Evolutionary conservation across 2,329 filamentous ascomycete species (phyloP).

Genomic region (Aspergillus tamarii): DNA sequence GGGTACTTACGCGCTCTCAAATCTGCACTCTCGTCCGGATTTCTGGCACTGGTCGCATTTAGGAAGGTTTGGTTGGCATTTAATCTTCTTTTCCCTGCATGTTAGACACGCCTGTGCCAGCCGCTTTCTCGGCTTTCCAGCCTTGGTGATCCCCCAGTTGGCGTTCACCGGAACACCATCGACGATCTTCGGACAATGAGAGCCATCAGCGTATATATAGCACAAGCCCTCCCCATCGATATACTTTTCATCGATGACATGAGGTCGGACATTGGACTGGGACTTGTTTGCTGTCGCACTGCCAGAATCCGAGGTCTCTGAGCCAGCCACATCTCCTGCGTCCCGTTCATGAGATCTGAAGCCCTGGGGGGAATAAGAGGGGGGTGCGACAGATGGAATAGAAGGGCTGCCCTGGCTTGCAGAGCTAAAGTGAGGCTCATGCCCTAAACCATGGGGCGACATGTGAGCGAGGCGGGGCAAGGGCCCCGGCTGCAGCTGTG

Average conservation of each 20-base stretch:
- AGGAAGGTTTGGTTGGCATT: slow-evolving; percentile 85
- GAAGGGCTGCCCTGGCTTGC: slow-evolving; percentile 25
- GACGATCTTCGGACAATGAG: slow-evolving; percentile 78
- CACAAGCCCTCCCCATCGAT: slow-evolving; percentile 77
- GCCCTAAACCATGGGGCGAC: slow-evolving; percentile 26
- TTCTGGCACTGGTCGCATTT: slow-evolving; percentile 92
- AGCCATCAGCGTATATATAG: slow-evolving; percentile 85
- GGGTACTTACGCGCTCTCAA: slow-evolving; percentile 76
- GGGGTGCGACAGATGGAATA: slow-evolving; percentile 23
- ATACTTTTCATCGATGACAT: slow-evolving; percentile 46
- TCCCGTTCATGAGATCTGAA: slow-evolving; percentile 20
- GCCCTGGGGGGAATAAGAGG: slow-evolving; percentile 22
- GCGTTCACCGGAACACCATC: slow-evolving; percentile 87
- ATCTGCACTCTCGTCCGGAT: slow-evolving; percentile 81
- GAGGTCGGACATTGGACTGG: slow-evolving; percentile 28
- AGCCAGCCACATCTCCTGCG: slow-evolving; percentile 12
- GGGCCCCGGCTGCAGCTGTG: slow-evolving; percentile 23
- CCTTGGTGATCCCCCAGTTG: slow-evolving; percentile 92
- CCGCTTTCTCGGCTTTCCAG: slow-evolving; percentile 88
- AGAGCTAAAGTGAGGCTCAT: slow-evolving; percentile 24
- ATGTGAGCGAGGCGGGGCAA: slow-evolving; percentile 39
- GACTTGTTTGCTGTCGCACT: slow-evolving; percentile 12
- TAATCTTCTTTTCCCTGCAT: slow-evolving; percentile 96
- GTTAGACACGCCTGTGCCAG: slow-evolving; percentile 91
- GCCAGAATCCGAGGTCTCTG: slow-evolving; percentile 8